Conservation (phyloP, 2,329 filamentous ascomycete genomes). For the Diatrype stigma region DNA sequence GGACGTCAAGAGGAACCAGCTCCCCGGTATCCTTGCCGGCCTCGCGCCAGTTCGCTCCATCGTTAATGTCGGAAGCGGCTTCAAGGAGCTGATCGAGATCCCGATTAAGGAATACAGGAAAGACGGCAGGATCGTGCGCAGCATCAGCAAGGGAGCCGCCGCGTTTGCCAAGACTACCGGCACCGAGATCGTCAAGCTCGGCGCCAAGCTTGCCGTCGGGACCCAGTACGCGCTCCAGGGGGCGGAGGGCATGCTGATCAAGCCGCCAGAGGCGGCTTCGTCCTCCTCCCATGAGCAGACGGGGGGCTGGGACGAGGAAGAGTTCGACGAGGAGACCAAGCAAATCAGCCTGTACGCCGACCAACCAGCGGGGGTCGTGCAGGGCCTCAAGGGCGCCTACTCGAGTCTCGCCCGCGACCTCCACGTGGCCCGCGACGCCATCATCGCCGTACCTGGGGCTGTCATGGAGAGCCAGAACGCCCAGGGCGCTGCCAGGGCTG, state of each 20-base stretch:
- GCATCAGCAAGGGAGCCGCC: conserved; percentile 83
- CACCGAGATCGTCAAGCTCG: conserved; percentile 88
- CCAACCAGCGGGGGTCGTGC: conserved; percentile 83
- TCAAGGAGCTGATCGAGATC: conserved; percentile 81
- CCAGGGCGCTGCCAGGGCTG: conserved; percentile 71
- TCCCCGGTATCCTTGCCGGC: conserved; percentile 83
- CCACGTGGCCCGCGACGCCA: conserved; percentile 80
- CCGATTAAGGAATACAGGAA: conserved; percentile 91
- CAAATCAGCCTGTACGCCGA: conserved; percentile 90
- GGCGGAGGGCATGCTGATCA: conserved; percentile 72
- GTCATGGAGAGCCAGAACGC: conserved; percentile 83
- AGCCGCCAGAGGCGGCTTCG: conserved; percentile 36
- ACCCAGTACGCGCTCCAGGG: conserved; percentile 91
- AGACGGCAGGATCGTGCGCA: conserved; percentile 86
- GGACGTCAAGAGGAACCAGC: conserved; percentile 83
- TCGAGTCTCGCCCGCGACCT: conserved; percentile 80
- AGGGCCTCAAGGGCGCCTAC: conserved; percentile 80
- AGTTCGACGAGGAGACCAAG: conserved; percentile 65
- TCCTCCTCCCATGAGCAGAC: conserved; percentile 31
- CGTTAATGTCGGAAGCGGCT: conserved; percentile 84
- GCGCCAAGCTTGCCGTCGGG: conserved; percentile 89
- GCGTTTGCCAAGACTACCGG: conserved; percentile 92
- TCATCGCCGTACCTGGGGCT: conserved; percentile 91
- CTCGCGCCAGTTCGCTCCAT: conserved; percentile 85
- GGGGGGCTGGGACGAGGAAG: conserved; percentile 54